Percentiles rank a stretch among this genome's conserved stretches.
Conservation (phyloP, 306 rosid species). For the Corylus avellana region DNA sequence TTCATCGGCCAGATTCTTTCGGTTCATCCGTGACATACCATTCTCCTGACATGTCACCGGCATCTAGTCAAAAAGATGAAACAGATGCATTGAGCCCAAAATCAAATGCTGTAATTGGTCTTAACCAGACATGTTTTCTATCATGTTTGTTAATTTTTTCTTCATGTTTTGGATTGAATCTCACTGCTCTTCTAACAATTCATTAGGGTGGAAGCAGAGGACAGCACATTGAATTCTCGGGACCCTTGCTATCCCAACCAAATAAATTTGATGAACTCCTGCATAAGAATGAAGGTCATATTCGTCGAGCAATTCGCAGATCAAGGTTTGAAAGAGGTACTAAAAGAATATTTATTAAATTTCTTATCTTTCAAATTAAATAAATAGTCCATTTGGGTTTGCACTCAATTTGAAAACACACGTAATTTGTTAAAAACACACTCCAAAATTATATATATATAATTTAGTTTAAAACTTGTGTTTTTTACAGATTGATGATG, state of each 20-base stretch:
- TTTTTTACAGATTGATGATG: constrained; percentile 44
- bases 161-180: constrained; percentile 3
- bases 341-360: neutral
- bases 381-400: too few species aligned
- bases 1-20: constrained; percentile 41
- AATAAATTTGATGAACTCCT: constrained; percentile 47
- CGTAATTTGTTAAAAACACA: too few species aligned
- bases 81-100: constrained; percentile 5
- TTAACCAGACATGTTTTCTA: neutral
- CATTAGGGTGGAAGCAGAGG: constrained; percentile 43
- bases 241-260: constrained; percentile 41
- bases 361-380: too few species aligned
- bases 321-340: constrained; percentile 92
- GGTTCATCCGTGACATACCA: constrained; percentile 45
- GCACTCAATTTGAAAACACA: too few species aligned
- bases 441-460: too few species aligned
- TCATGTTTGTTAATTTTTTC: neutral
- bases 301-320: constrained; percentile 51
- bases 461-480: neutral
- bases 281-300: constrained; percentile 51
- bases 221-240: constrained; percentile 47
- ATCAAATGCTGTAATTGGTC: neutral
- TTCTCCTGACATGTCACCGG: constrained; percentile 35
- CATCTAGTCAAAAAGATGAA: constrained; percentile 33
- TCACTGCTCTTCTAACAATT: constrained; percentile 9